Percentiles rank a stretch among this genome's conserved stretches.
Conservation (phyloP, 352 stramenopile genomes). For the Phytopythium cucurbitacearum region DNA sequence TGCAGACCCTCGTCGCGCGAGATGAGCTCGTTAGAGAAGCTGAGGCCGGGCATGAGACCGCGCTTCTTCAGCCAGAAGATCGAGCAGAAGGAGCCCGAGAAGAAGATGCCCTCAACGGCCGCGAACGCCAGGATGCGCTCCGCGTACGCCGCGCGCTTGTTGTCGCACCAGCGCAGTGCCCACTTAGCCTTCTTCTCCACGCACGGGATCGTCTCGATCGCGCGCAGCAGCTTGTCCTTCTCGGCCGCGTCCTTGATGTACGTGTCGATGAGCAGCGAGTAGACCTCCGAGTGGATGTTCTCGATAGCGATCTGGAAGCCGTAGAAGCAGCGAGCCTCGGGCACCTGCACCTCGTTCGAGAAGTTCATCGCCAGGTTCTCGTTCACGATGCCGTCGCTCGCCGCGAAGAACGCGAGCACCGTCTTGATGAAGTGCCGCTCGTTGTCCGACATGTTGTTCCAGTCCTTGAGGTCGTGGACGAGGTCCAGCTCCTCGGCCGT, state of each 20-base stretch:
- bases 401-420: conserved; percentile 98
- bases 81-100: conserved; percentile 97
- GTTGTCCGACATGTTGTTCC: conserved; percentile 91
- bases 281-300: conserved; percentile 99
- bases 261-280: conserved; percentile 99
- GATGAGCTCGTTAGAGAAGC: conserved; percentile 99
- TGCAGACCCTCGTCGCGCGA: conserved; percentile 97
- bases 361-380: conserved; percentile 99
- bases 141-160: conserved; percentile 90
- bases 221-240: conserved; percentile 94
- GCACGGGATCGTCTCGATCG: conserved; percentile 97
- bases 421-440: conserved; percentile 98
- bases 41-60: conserved; percentile 97
- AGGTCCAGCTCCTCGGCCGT: conserved; percentile 98
- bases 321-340: conserved; percentile 98
- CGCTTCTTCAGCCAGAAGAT: conserved; percentile 99
- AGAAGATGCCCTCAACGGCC: conserved; percentile 99
- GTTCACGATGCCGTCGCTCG: conserved; percentile 98
- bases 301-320: conserved; percentile 99
- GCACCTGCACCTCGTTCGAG: conserved; percentile 95
- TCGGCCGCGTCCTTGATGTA: conserved; percentile 96
- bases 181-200: conserved; percentile 97
- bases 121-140: conserved; percentile 97
- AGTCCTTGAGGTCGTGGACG: conserved; percentile 95
- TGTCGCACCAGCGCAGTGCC: conserved; percentile 96